Percentiles rank a stretch among this genome's conserved stretches.
These are phyloP conservation scores for Geosmithia putterillii DNA, from an alignment of 2,329 filamentous ascomycete species.

Conservation along the genomic window DNA sequence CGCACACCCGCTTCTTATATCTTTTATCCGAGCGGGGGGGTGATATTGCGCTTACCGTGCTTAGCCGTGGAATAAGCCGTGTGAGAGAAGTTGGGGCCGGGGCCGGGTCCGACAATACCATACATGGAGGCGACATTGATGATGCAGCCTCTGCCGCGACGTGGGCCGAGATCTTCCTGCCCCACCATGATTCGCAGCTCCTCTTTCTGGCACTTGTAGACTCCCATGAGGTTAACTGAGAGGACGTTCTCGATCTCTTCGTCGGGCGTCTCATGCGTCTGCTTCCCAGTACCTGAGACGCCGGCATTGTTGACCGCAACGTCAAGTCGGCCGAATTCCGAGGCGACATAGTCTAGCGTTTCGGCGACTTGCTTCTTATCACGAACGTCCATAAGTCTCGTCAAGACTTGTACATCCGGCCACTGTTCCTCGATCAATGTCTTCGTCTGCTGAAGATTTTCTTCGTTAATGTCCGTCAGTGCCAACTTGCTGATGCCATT, in stretches of 20 bases:
- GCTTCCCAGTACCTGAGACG: constrained; percentile 25
- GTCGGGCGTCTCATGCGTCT: constrained; percentile 31
- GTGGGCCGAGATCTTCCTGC: constrained; percentile 28
- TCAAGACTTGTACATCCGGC: constrained; percentile 25
- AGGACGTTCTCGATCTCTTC: constrained; percentile 37
- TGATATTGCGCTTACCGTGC: constrained; percentile 26
- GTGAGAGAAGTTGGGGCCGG: constrained; percentile 16
- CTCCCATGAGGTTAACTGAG: constrained; percentile 40
- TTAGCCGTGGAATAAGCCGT: constrained; percentile 39
- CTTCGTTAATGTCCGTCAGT: constrained; percentile 29
- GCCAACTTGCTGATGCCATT: constrained; percentile 33
- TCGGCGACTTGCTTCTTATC: constrained; percentile 27
- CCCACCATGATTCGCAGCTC: constrained; percentile 37
- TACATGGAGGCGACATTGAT: constrained; percentile 42
- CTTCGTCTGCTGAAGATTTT: constrained; percentile 16
- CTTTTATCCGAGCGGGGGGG: too few relatives aligned
- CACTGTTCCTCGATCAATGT: constrained; percentile 20
- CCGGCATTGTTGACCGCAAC: constrained; percentile 44
- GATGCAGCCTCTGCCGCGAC: constrained; percentile 34
- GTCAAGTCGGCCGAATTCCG: constrained; percentile 39
- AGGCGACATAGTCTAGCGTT: constrained; percentile 25
- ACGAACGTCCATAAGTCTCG: constrained; percentile 31
- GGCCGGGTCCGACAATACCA: constrained; percentile 28
- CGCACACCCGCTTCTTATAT: too few relatives aligned
- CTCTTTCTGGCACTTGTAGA: constrained; percentile 44